phyloP scores from a whole-genome alignment of 2,329 filamentous ascomycete species.

The Ciborinia camelliae region DNA sequence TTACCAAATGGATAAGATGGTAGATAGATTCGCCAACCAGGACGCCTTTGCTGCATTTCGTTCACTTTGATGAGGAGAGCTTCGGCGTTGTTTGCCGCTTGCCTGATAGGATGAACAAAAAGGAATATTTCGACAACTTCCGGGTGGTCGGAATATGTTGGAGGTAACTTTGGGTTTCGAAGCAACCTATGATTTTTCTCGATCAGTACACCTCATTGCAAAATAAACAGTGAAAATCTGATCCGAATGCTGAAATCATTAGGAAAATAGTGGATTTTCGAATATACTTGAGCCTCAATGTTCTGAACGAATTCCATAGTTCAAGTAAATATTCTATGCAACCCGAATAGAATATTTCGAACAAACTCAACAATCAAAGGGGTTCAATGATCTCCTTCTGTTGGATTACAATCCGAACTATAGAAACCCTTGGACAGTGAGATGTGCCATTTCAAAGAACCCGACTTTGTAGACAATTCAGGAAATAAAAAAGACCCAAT shows the following conservation, averaged over 20 bases:
- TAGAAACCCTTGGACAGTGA: background rate
- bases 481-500: background rate
- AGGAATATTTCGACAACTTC: slow-evolving; percentile 53
- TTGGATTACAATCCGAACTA: background rate
- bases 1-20: slow-evolving; percentile 55
- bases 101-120: slow-evolving; percentile 53
- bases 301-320: background rate
- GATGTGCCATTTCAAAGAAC: background rate
- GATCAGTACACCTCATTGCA: background rate
- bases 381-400: background rate
- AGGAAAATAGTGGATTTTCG: background rate
- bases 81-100: slow-evolving; percentile 49
- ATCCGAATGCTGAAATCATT: no score
- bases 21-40: slow-evolving; percentile 44
- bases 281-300: background rate
- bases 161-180: slow-evolving; percentile 44
- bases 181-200: slow-evolving; percentile 39
- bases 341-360: background rate
- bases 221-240: background rate
- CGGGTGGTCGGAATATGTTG: slow-evolving; percentile 46
- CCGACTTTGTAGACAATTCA: background rate
- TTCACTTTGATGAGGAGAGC: slow-evolving; percentile 47
- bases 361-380: background rate
- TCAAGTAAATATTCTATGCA: background rate
- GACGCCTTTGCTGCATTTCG: slow-evolving; percentile 45